Evolutionary conservation across 352 stramenopile species (phyloP).

Genomic region (Pythium aphanidermatum): DNA sequence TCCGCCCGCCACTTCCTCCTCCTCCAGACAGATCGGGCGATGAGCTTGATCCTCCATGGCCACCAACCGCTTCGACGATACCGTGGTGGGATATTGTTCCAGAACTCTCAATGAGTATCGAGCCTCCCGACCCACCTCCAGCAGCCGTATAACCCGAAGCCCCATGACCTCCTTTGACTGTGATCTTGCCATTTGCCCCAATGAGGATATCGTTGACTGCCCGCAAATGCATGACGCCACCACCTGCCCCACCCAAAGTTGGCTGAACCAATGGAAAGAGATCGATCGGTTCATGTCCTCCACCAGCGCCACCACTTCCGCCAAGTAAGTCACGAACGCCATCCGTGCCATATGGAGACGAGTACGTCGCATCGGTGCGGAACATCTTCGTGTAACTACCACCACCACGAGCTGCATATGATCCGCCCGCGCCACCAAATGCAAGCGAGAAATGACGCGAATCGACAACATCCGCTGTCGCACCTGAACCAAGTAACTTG

Average conservation of each 20-base stretch:
- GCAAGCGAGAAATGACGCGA: conserved; percentile 86
- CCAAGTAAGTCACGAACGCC: conserved; percentile 78
- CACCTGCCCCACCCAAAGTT: conserved; percentile 87
- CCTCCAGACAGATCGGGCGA: conserved; percentile 47
- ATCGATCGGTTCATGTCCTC: conserved; percentile 76
- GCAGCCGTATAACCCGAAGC: conserved; percentile 47
- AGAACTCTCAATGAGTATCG: conserved; percentile 40
- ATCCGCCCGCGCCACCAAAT: conserved; percentile 83
- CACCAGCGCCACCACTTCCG: conserved; percentile 88
- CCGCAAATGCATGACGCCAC: conserved; percentile 78
- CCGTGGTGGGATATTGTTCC: conserved; percentile 63
- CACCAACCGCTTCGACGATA: conserved; percentile 67
- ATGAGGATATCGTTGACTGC: conserved; percentile 94
- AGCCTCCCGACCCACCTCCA: conserved; percentile 50
- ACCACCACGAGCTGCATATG: conserved; percentile 43
- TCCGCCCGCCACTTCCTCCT: conserved; percentile 79
- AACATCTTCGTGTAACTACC: conserved; percentile 39
- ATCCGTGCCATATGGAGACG: conserved; percentile 35
- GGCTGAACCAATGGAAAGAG: conserved; percentile 55
- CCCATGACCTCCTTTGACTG: conserved; percentile 63
- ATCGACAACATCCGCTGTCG: conserved; percentile 48
- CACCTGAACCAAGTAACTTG: conserved; percentile 41
- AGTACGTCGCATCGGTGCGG: conserved; percentile 12
- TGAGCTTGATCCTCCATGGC: conserved; percentile 64
- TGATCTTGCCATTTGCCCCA: conserved; percentile 64